Conservation (phyloP, 192 early-diverging fungal genomes). For the Neocallimastix lanati region DNA sequence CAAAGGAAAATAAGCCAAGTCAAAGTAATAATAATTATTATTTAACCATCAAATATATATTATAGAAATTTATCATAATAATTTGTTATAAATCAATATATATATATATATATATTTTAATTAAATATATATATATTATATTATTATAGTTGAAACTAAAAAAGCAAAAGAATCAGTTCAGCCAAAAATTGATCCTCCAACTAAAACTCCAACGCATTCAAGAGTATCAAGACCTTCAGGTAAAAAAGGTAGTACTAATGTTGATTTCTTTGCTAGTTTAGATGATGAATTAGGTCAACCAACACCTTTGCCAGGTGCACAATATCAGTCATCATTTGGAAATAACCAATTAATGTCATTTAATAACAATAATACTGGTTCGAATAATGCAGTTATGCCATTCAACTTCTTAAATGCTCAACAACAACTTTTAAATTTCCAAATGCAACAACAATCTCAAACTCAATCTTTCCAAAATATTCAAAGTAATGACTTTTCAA, state of each 20-base stretch:
- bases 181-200: background rate
- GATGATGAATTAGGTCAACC: background rate
- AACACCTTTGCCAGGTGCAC: background rate
- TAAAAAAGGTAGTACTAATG: background rate
- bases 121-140: too few species aligned
- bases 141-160: background rate
- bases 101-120: too few species aligned
- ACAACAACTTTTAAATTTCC: background rate
- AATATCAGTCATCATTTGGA: background rate
- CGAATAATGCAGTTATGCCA: too few species aligned
- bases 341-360: background rate
- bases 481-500: background rate
- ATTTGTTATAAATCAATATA: too few species aligned
- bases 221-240: background rate
- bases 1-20: too few species aligned
- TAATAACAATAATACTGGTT: background rate
- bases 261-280: background rate
- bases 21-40: too few species aligned
- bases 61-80: too few species aligned
- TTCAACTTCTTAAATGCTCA: background rate
- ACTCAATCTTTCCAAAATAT: background rate
- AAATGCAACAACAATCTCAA: background rate
- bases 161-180: background rate
- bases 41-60: too few species aligned
- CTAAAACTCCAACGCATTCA: background rate